phyloP scores from a whole-genome alignment of 2,329 filamentous ascomycete genomes.

The Aureobasidium uvarum region DNA sequence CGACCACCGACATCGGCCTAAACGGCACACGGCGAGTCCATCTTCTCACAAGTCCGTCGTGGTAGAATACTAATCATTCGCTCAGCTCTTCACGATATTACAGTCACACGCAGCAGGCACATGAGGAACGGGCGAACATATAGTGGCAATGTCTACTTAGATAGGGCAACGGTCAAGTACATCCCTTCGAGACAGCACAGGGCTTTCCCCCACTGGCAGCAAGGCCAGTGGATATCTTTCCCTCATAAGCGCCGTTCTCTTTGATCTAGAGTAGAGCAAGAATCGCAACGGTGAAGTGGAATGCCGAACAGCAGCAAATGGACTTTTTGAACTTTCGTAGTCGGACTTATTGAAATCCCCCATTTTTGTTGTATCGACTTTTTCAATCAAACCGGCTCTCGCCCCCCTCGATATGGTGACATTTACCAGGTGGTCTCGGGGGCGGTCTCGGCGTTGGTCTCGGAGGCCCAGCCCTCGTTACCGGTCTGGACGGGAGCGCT shows the following conservation, averaged over 20 bases:
- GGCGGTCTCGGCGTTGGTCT: constrained; percentile 38
- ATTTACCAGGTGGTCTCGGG: constrained; percentile 50
- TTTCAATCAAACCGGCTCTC: constrained; percentile 20
- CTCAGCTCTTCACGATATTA: background rate
- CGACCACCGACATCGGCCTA: background rate
- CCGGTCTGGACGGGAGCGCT: constrained; percentile 46
- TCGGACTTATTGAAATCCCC: constrained; percentile 23
- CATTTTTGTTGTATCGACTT: constrained; percentile 19
- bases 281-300: constrained; percentile 31
- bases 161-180: constrained; percentile 82
- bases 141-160: constrained; percentile 28
- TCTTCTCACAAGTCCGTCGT: background rate
- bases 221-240: constrained; percentile 86
- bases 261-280: constrained; percentile 35
- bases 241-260: constrained; percentile 89
- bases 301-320: constrained; percentile 24
- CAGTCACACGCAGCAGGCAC: constrained; percentile 14
- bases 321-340: constrained; percentile 24
- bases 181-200: constrained; percentile 81
- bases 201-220: constrained; percentile 81
- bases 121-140: constrained; percentile 25
- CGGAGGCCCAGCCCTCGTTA: constrained; percentile 54
- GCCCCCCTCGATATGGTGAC: constrained; percentile 16
- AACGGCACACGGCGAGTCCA: background rate
- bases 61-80: background rate